These are phyloP conservation scores for Blastocystis sp. DNA, from an alignment of 352 stramenopile species.

Conservation along the genomic window DNA sequence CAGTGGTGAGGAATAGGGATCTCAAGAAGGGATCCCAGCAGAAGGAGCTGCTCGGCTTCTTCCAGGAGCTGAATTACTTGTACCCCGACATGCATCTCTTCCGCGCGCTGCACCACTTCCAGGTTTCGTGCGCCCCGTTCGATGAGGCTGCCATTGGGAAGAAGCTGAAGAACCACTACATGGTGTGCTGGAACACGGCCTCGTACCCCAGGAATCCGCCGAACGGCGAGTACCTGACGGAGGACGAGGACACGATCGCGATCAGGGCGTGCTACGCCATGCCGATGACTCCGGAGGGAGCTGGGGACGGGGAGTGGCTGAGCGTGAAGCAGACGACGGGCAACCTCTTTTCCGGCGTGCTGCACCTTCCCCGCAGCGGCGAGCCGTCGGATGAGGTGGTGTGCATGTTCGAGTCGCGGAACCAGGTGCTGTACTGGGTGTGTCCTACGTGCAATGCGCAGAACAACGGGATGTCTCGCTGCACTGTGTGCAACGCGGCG, in stretches of 20 bases:
- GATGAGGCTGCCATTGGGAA: background rate
- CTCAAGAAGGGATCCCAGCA: background rate
- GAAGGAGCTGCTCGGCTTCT: background rate
- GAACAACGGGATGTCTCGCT: background rate
- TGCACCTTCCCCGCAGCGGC: background rate
- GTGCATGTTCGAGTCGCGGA: conserved; percentile 12
- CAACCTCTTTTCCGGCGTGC: conserved; percentile 2
- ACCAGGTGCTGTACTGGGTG: conserved; percentile 31
- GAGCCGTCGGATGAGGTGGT: background rate
- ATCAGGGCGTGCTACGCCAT: background rate
- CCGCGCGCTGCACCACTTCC: background rate
- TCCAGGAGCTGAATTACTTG: background rate
- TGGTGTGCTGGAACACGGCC: background rate
- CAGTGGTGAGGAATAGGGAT: background rate
- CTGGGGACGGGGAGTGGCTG: background rate
- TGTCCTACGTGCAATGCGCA: conserved; percentile 25
- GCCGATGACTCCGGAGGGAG: background rate
- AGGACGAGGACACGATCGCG: conserved; percentile 20
- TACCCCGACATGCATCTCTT: conserved; percentile 18
- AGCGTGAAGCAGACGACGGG: background rate
- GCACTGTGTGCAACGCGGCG: conserved; percentile 11
- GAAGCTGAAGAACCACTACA: background rate
- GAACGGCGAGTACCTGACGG: conserved; percentile 26
- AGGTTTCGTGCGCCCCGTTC: background rate
- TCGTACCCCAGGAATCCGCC: background rate